Evolutionary conservation across 768 basidiomycete species (phyloP).

Genomic region (Cystofilobasidium macerans): DNA sequence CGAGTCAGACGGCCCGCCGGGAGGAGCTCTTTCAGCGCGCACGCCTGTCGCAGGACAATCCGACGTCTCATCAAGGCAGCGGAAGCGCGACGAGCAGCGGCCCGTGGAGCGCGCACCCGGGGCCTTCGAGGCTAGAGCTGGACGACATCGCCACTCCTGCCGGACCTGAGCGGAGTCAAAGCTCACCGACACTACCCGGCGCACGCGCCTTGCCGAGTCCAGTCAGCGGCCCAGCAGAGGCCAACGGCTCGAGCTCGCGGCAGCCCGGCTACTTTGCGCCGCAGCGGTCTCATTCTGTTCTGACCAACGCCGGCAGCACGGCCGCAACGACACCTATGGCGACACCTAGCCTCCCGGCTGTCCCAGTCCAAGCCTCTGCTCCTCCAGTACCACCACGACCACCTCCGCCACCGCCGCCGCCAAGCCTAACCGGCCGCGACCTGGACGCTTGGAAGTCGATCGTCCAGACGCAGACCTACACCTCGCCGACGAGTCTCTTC

Average conservation of each 20-base stretch:
- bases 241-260: too few species aligned
- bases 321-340: too few species aligned
- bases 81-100: too few species aligned
- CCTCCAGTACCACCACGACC: not conserved
- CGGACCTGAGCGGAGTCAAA: not conserved
- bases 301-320: not conserved
- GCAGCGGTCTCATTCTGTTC: not conserved
- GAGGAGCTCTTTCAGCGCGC: slow-evolving; percentile 6
- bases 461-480: not conserved
- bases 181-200: not conserved
- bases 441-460: not conserved
- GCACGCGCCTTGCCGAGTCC: not conserved
- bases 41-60: not conserved
- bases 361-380: not conserved
- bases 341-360: not conserved
- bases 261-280: not conserved
- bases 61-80: not conserved
- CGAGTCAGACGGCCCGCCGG: not conserved
- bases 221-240: not conserved
- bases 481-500: not conserved
- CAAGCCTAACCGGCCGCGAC: slow-evolving; percentile 1
- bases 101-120: too few species aligned
- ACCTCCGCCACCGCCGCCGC: slow-evolving; percentile 3
- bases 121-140: too few species aligned
- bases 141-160: not conserved